Evolutionary conservation across 78 protist species (phyloP), one percentile per base, ranked within the genome.

Genomic region (Dictyostelium brefeldianum): DNA sequence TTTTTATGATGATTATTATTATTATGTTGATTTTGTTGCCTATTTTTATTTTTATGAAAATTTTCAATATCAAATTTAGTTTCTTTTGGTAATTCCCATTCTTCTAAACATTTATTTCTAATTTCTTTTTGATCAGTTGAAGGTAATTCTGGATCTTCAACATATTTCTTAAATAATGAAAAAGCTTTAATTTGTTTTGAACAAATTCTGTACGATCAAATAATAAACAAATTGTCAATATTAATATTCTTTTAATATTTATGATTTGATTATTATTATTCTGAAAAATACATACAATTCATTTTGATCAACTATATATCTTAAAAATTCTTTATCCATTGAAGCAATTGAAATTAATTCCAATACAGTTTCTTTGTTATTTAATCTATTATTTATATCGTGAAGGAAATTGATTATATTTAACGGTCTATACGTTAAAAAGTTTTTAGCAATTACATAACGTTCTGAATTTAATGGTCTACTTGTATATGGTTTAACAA

Each of bases 401-500:
- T 69, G 41, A 5, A 90, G 50, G 53, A 78, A 90, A 18, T 78
- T 14, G 7, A 46, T 82, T 9, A 90, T 48, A 14, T 80, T 71
- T 51, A 8, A 5, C 56, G 85, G 87, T 29, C 43, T 69, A 29
- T 10, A 62, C 1, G 48, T 46, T 53, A 62, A 62, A 4, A 67
- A 54, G 31, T 82, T 82, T 64, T 75, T 90, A 31, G 71, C 81
- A 50, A 90, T 54, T 7, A 90, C 78, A 75, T 89, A 89, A 64
- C 98, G 81, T 89, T 98, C 99, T 10, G 97, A 94, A 91, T 97
- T 98, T 62, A 98, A 98, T 5, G 99, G 99, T 29, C 99, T 95
- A 50, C 97, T 81, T 8, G 98, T 91, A 75, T 62, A 57, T 6
- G 99, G 99, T 93, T 98, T 98, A 27, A 95, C 47, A 20, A 98